phyloP scores from a whole-genome alignment of 306 rosid genomes.

The Vachellia collinsii region DNA sequence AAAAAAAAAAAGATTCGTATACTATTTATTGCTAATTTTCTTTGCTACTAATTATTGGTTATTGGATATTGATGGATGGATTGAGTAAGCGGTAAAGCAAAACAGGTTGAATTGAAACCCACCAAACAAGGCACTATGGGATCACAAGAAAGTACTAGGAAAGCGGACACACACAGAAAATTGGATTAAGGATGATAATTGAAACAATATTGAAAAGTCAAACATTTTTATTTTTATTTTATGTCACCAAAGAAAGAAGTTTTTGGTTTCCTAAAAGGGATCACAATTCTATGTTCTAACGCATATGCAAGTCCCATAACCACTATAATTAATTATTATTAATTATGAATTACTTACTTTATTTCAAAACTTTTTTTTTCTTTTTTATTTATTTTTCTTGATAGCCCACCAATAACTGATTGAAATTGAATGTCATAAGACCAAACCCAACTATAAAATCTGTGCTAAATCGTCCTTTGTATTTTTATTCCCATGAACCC shows the following conservation, averaged over 20 bases:
- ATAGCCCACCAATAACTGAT: constrained; percentile 13
- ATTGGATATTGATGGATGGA: background rate
- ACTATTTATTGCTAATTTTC: background rate
- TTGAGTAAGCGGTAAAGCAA: background rate
- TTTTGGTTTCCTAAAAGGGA: constrained; percentile 52
- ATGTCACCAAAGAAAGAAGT: constrained; percentile 33
- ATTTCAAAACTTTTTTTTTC: background rate
- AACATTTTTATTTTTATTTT: constrained; percentile 12
- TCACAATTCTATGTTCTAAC: constrained; percentile 51
- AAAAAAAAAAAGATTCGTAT: background rate
- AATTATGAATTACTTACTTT: background rate
- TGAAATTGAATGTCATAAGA: constrained; percentile 4
- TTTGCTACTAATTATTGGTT: background rate
- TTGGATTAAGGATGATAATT: constrained; percentile 2
- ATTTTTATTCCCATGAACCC: constrained; percentile 1
- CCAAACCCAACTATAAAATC: constrained; percentile 20
- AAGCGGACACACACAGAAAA: background rate
- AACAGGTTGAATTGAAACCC: constrained; percentile 25
- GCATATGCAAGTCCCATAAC: constrained; percentile 37
- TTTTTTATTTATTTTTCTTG: background rate
- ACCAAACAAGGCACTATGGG: constrained; percentile 9
- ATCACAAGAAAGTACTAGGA: constrained; percentile 34
- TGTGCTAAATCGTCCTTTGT: background rate
- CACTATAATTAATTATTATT: constrained; percentile 11
- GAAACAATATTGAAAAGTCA: constrained; percentile 34